Evolutionary conservation across 495 filamentous ascomycete genomes (phyloP).

Genomic region (Podospora conica): DNA sequence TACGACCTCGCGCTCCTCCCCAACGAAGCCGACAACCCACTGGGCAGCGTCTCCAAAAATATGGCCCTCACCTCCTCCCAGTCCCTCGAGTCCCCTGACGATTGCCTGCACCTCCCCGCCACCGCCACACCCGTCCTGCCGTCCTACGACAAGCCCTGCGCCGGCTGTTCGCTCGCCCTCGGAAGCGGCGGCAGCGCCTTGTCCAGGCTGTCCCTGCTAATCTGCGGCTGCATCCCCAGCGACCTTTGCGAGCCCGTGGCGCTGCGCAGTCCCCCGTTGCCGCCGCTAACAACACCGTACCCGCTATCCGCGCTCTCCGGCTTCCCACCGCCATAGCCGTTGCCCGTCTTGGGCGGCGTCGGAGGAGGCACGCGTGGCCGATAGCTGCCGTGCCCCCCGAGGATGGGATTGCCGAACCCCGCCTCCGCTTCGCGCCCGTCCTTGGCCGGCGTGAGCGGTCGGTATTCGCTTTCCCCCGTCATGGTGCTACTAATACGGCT

Average conservation of each 20-base stretch:
- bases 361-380: constrained; percentile 33
- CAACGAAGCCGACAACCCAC: background rate
- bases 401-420: constrained; percentile 37
- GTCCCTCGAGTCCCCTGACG: background rate
- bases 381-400: constrained; percentile 34
- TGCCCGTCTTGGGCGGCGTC: constrained; percentile 40
- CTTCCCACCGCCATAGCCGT: constrained; percentile 29
- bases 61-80: constrained; percentile 16
- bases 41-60: constrained; percentile 16
- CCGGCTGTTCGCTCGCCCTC: constrained; percentile 9
- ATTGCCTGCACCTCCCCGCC: constrained; percentile 15
- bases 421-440: constrained; percentile 35
- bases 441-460: constrained; percentile 36
- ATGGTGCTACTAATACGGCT: constrained; percentile 36
- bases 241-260: constrained; percentile 27
- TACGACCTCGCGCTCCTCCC: background rate
- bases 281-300: constrained; percentile 23
- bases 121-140: constrained; percentile 9
- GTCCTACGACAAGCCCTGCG: constrained; percentile 19
- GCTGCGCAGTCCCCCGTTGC: constrained; percentile 18
- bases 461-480: constrained; percentile 35
- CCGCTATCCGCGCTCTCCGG: constrained; percentile 35
- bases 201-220: constrained; percentile 43
- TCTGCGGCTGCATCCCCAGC: constrained; percentile 15
- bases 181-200: constrained; percentile 54